Base-by-base conservation (phyloP, 305 asterid genomes). In the Fraxinus velutina region DNA sequence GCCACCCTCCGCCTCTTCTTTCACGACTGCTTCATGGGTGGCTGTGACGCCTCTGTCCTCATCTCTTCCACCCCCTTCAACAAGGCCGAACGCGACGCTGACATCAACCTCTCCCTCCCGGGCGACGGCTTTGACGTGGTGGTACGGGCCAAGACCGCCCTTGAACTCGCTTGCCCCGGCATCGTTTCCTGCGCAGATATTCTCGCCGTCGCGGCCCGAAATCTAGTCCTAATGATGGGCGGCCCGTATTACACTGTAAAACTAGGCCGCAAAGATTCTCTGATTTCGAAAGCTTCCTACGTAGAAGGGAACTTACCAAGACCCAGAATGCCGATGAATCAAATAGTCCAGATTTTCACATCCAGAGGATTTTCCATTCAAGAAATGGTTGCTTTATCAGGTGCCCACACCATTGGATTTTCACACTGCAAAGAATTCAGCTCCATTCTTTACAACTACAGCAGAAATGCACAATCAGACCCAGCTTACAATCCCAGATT, bases 401-500 rank as follows among this genome's bases (percentile, higher is more conserved):
- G 99, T 0, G 99, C 99, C 4, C 99, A 95, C 93, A 92, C 99
- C 6, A 93, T 95, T 80, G 99, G 99, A 0, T 93, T 95, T 80
- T 93, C 99, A 0, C 99, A 95, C 82, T 95, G 99, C 89, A 91
- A 91, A 52, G 97, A 95, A 36, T 95, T 95, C 85, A 90, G 91
- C 89, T 78, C 91, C 21, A 89, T 88, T 76, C 30, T 95, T 0
- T 93, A 90, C 91, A 90, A 89, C 33, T 93, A 89, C 92, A 93
- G 90, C 86, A 77, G 80, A 13, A 72, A 83, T 0, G 37, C 86
- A 7, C 85, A 85, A 70, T 86, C 87, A 22, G 98, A 92, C 77
- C 98, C 97, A 9, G 79, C 97, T 0, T 93, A 93, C 84, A 88
- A 93, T 52, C 88, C 93, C 22, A 88, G 90, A 70, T 92, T 92